Conservation (phyloP, 2,329 filamentous ascomycete species). For the Paraconiothyrium sp. region DNA sequence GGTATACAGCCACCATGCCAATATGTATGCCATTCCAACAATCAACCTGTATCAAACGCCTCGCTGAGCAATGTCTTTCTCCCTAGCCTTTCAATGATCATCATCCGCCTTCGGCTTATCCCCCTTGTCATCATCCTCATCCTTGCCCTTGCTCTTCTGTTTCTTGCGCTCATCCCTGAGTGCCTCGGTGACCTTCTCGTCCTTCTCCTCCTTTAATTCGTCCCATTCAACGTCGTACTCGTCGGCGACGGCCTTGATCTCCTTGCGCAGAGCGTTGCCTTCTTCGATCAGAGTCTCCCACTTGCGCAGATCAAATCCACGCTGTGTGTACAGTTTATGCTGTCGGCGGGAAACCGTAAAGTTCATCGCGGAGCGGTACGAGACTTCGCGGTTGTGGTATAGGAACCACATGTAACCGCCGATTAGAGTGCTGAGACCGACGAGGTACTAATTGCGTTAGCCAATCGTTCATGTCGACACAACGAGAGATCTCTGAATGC, state of each 20-base stretch:
- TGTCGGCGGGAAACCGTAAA: slow-evolving; percentile 84
- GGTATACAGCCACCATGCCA: slow-evolving; percentile 4
- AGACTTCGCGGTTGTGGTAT: slow-evolving; percentile 89
- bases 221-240: slow-evolving; percentile 95
- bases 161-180: slow-evolving; percentile 59
- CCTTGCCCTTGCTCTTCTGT: slow-evolving; percentile 46
- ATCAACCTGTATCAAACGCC: background rate
- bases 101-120: slow-evolving; percentile 22
- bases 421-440: slow-evolving; percentile 85
- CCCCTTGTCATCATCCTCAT: slow-evolving; percentile 46
- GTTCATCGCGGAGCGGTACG: slow-evolving; percentile 86
- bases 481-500: no score
- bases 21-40: background rate
- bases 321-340: slow-evolving; percentile 75
- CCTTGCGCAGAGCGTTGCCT: slow-evolving; percentile 77
- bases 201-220: slow-evolving; percentile 75
- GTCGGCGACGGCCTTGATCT: slow-evolving; percentile 81
- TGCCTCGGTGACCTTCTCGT: slow-evolving; percentile 66
- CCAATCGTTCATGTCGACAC: background rate
- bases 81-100: background rate
- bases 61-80: background rate
- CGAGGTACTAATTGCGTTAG: slow-evolving; percentile 68
- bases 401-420: slow-evolving; percentile 93
- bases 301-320: slow-evolving; percentile 76
- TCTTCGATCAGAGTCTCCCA: slow-evolving; percentile 86